Conservation (phyloP, 164 flowering plant genomes). For the Annona cherimola region DNA sequence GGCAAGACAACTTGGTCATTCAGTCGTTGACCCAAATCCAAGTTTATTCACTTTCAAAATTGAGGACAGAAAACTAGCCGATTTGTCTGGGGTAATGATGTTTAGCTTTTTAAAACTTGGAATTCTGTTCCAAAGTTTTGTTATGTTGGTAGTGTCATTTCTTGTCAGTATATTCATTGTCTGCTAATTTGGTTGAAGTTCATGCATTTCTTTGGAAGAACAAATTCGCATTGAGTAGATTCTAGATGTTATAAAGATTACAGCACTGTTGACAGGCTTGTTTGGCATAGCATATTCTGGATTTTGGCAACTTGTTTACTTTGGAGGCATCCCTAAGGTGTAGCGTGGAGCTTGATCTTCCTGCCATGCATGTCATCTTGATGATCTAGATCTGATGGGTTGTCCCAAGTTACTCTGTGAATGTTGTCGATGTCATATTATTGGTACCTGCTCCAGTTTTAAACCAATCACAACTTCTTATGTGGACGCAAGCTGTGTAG, state of each 20-base stretch:
- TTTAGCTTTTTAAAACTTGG: neutral
- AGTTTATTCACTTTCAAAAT: slow-evolving; percentile 94
- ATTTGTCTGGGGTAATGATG: slow-evolving; percentile 74
- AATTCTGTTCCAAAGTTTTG: neutral
- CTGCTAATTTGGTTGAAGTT: neutral
- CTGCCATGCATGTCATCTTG: neutral
- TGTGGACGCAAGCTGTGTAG: too few relatives aligned
- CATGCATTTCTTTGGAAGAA: neutral
- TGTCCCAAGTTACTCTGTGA: too few relatives aligned
- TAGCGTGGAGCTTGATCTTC: neutral
- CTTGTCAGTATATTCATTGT: neutral
- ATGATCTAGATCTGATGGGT: too few relatives aligned
- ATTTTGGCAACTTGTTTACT: neutral
- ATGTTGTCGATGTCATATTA: too few relatives aligned
- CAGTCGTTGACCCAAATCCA: slow-evolving; percentile 80
- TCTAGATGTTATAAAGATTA: neutral
- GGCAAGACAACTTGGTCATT: slow-evolving; percentile 89
- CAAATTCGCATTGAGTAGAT: neutral
- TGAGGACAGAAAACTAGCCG: slow-evolving; percentile 53
- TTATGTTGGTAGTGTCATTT: neutral
- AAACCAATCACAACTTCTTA: too few relatives aligned
- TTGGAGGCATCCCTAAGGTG: neutral
- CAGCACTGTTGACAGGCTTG: neutral
- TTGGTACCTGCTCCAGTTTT: too few relatives aligned
- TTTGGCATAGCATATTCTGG: neutral